Base-by-base conservation (phyloP, 192 early-diverging fungal genomes). In the Podila horticola region DNA sequence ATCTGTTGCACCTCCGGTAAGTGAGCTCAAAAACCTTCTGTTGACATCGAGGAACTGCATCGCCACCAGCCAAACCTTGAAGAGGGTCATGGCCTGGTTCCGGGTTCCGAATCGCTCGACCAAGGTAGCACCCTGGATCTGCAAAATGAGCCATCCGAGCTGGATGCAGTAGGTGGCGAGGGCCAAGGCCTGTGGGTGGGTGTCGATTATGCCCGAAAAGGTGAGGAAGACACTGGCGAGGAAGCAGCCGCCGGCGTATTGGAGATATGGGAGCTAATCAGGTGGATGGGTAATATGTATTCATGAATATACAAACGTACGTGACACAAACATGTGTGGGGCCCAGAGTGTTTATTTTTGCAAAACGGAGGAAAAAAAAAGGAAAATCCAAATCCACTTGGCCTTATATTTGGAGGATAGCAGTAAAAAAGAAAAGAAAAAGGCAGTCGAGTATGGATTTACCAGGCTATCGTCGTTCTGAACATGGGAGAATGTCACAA, bases 391-490 rank as follows among this genome's bases (percentile, higher is more conserved):
- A 45, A 12, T 17, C 41, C 41, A 45, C 4, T 45, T 45, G 41
- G 15, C 41, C 2, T 45, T 41, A 15, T 45, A 45, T 45, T 45
- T 45, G 41, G 41, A 45, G 13, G 41, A 45, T 15, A 45, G 41
- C 41, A 12, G 38, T 41, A 12, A 12, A 34, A 34, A 36, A 36
- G 6, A 36, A 36, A 45, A 45, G 8, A 13, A 12, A 17, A 17
- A 45, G 41, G 41, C 41, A 45, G 41, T 45, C 4, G 15, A 4
- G 41, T 12, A 45, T 45, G 41, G 20, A 63, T n/a, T 19, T 31
- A 79, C 76, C 76, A 68, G 30, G 58, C 76, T 79, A 34, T 79
- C 76, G 48, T 79, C 76, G 24, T 72, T 72, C 60, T 79, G 76
- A 33, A 79, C 41, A 71, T 79, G 76, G 22, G 76, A 28, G 55